Evolutionary conservation across 2,329 filamentous ascomycete species (phyloP).

Genomic region (Claviceps purpurea): DNA sequence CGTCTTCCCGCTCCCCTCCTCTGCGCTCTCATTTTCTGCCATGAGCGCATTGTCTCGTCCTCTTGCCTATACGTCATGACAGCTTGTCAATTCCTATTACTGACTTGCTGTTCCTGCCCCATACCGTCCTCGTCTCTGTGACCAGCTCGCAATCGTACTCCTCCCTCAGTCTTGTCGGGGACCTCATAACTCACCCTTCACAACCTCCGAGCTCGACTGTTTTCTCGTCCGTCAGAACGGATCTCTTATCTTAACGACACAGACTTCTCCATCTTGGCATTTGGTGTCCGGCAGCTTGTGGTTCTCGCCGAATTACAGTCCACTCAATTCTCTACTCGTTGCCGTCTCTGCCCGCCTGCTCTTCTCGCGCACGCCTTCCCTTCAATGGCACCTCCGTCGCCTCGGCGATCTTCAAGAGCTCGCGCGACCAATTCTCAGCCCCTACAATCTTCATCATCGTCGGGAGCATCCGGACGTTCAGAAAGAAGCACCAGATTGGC

Average conservation of each 20-base stretch:
- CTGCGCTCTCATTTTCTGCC: conserved; percentile 2
- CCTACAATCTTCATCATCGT: conserved; percentile 69
- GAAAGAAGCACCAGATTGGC: conserved; percentile 63
- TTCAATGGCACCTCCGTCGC: conserved; percentile 51
- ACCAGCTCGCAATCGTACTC: conserved; percentile 7
- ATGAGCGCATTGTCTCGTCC: conserved; percentile 5
- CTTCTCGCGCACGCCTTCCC: conserved; percentile 16
- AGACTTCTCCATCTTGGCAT: not conserved
- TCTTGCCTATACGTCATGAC: conserved; percentile 9
- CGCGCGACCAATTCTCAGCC: conserved; percentile 64
- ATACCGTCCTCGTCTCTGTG: conserved; percentile 5
- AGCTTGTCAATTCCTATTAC: conserved; percentile 3
- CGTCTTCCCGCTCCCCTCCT: conserved; percentile 3
- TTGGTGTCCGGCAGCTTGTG: not conserved
- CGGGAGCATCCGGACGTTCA: conserved; percentile 59
- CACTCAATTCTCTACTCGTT: not conserved
- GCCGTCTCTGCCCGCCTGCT: conserved; percentile 17
- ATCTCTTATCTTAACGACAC: not conserved
- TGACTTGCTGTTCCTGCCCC: conserved; percentile 4
- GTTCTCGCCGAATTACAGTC: not conserved
- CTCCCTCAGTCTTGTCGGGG: not conserved
- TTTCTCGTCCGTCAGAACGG: not conserved
- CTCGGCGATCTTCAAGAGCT: conserved; percentile 84
- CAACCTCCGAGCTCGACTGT: conserved; percentile 12
- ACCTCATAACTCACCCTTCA: conserved; percentile 7